Evolutionary conservation across 1,139 yeast species (phyloP).

Genomic region (Zygosaccharomyces pseudobailii): DNA sequence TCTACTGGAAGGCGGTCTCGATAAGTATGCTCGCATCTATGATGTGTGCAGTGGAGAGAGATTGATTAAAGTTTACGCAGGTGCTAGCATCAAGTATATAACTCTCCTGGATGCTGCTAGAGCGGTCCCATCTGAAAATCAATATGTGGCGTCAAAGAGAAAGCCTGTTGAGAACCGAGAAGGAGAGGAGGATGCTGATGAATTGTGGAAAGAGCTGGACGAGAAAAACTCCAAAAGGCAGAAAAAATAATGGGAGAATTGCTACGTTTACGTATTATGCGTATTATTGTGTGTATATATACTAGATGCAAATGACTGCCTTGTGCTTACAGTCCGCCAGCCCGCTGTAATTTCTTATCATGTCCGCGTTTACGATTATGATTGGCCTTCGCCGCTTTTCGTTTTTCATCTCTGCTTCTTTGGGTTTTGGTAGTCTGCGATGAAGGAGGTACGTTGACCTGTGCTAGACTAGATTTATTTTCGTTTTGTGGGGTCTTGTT

Average conservation of each 20-base stretch:
- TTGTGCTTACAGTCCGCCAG: constrained; percentile 8
- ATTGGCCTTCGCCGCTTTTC: constrained; percentile 55
- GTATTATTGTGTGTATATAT: neutral
- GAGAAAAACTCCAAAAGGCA: constrained; percentile 6
- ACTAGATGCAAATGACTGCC: neutral
- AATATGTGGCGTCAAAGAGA: constrained; percentile 17
- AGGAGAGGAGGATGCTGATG: constrained; percentile 18
- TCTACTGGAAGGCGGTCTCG: constrained; percentile 73
- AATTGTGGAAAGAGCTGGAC: constrained; percentile 22
- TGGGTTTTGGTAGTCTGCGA: constrained; percentile 30
- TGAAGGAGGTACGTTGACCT: constrained; percentile 4
- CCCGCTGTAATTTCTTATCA: constrained; percentile 46
- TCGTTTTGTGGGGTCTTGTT: constrained; percentile 15
- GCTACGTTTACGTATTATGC: neutral
- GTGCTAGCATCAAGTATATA: constrained; percentile 64
- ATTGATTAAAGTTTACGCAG: constrained; percentile 68
- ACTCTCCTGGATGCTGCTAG: constrained; percentile 39
- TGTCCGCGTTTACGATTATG: constrained; percentile 62
- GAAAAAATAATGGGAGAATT: neutral
- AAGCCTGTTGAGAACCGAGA: constrained; percentile 9
- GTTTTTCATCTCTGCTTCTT: constrained; percentile 47
- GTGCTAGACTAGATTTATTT: constrained; percentile 5
- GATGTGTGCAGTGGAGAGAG: constrained; percentile 54
- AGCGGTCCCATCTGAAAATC: constrained; percentile 10
- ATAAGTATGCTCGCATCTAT: constrained; percentile 76